phyloP scores from a whole-genome alignment of 352 stramenopile genomes.

The Phytophthora cajani region DNA sequence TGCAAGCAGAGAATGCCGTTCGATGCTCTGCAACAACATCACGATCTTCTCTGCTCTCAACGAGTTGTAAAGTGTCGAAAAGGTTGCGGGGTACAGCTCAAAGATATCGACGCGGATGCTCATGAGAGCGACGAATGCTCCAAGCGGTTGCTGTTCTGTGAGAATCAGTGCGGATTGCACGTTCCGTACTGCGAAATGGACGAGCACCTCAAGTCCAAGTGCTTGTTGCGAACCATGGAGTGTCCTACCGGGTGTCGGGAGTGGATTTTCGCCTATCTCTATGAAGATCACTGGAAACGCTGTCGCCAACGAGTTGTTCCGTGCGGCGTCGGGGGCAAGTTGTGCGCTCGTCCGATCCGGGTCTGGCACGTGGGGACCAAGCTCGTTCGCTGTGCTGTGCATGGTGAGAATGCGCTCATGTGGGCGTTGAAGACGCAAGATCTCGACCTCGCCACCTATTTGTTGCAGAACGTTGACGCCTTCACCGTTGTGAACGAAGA shows the following conservation, averaged over 20 bases:
- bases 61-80: slow-evolving; percentile 61
- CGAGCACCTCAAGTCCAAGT: slow-evolving; percentile 54
- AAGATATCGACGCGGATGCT: slow-evolving; percentile 41
- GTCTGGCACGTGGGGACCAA: slow-evolving; percentile 54
- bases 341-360: slow-evolving; percentile 63
- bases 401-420: slow-evolving; percentile 61
- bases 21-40: slow-evolving; percentile 50
- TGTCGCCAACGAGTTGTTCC: slow-evolving; percentile 70
- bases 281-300: slow-evolving; percentile 62
- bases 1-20: slow-evolving; percentile 52
- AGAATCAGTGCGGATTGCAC: slow-evolving; percentile 60
- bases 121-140: slow-evolving; percentile 62
- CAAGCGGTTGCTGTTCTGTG: slow-evolving; percentile 55
- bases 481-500: slow-evolving; percentile 54
- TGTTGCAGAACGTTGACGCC: slow-evolving; percentile 56
- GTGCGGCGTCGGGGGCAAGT: slow-evolving; percentile 59
- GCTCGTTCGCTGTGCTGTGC: slow-evolving; percentile 58
- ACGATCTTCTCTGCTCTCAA: slow-evolving; percentile 51
- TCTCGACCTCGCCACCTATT: slow-evolving; percentile 67
- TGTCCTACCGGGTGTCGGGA: slow-evolving; percentile 70
- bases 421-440: slow-evolving; percentile 71
- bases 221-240: slow-evolving; percentile 61
- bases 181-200: slow-evolving; percentile 41
- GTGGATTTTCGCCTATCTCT: slow-evolving; percentile 64
- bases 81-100: slow-evolving; percentile 55